Conservation (phyloP, 2,329 filamentous ascomycete genomes). For the Talaromyces sp. region DNA sequence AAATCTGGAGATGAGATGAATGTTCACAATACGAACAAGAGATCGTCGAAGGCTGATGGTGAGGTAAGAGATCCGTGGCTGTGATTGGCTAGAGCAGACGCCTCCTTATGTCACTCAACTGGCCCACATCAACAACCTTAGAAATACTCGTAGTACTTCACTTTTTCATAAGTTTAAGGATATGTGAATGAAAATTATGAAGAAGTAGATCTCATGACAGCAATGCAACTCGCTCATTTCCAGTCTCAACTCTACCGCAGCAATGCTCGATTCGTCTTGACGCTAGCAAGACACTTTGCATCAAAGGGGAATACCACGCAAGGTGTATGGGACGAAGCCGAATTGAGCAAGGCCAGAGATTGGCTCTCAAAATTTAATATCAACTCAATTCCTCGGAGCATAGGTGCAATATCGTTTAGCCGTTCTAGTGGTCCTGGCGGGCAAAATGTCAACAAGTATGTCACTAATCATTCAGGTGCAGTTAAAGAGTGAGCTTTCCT, state of each 20-base stretch:
- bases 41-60: not conserved
- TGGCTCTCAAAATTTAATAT: constrained; percentile 57
- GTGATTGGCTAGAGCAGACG: not conserved
- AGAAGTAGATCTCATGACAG: no score
- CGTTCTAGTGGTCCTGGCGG: constrained; percentile 63
- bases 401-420: constrained; percentile 60
- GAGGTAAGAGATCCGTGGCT: not conserved
- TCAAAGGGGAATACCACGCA: constrained; percentile 23
- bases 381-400: constrained; percentile 53
- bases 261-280: not conserved
- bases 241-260: not conserved
- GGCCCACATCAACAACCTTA: not conserved
- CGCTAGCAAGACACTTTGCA: constrained; percentile 27
- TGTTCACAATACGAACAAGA: not conserved
- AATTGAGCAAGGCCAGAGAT: constrained; percentile 47
- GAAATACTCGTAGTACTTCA: not conserved
- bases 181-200: no score
- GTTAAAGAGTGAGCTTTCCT: not conserved
- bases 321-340: constrained; percentile 28
- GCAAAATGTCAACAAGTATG: constrained; percentile 68
- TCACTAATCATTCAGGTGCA: constrained; percentile 10
- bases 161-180: not conserved
- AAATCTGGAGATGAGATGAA: not conserved
- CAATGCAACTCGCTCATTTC: not conserved
- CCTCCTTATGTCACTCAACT: not conserved